A percentile compares a stretch with the other conserved stretches of the same genome.
These are phyloP conservation scores for Zangia roseola DNA, from an alignment of 768 basidiomycete species.

Conservation along the genomic window DNA sequence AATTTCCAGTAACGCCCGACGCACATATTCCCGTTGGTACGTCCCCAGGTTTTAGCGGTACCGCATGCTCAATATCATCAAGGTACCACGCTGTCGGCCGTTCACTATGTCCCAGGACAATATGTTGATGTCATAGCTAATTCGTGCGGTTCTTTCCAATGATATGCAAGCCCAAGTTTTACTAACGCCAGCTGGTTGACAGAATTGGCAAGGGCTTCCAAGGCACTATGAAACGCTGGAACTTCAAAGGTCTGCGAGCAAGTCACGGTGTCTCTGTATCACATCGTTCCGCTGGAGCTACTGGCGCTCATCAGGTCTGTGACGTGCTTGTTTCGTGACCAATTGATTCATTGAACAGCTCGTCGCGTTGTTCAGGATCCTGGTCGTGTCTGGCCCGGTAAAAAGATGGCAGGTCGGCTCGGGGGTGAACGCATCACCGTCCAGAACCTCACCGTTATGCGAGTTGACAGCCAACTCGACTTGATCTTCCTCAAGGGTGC, in stretches of 20 bases:
- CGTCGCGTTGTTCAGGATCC: constrained; percentile 64
- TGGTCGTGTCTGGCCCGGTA: constrained; percentile 93
- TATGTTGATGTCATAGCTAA: constrained; percentile 89
- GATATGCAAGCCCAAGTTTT: not conserved
- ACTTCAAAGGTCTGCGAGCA: constrained; percentile 86
- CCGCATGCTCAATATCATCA: not conserved
- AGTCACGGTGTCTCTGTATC: constrained; percentile 96
- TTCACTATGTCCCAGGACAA: constrained; percentile 97
- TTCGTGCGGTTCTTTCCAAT: constrained; percentile 55
- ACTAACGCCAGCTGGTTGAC: constrained; percentile 9
- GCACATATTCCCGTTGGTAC: constrained; percentile 87
- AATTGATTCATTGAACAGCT: not conserved
- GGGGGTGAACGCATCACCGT: constrained; percentile 79
- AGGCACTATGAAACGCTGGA: constrained; percentile 96
- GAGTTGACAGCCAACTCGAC: constrained; percentile 83
- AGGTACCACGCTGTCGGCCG: constrained; percentile 88
- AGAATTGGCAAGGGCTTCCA: constrained; percentile 98
- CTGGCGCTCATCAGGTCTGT: constrained; percentile 89
- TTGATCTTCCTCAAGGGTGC: constrained; percentile 90
- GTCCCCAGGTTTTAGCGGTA: constrained; percentile 25
- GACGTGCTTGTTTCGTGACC: not conserved
- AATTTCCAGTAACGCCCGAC: constrained; percentile 86
- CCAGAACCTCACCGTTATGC: constrained; percentile 87
- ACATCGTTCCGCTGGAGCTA: constrained; percentile 90
- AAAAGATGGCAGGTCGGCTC: constrained; percentile 97